Evolutionary conservation across 108 stramenopile genomes (phyloP), one percentile per base, ranked within the genome.

Genomic region (Asterionellopsis glacialis): DNA sequence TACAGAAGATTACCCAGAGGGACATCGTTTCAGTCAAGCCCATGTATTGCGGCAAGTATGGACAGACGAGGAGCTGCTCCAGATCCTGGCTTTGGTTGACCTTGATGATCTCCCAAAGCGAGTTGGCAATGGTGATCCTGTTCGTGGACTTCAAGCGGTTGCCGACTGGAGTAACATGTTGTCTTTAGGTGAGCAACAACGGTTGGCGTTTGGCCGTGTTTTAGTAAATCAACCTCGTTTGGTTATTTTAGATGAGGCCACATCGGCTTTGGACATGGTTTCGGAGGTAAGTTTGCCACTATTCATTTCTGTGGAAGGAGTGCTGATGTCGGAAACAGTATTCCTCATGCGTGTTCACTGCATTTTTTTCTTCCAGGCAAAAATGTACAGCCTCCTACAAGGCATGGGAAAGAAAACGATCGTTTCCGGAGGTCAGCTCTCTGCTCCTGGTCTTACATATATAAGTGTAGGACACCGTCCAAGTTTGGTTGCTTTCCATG

Each of bases 401-500:
- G 65, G 84, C 26, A 82, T 85, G 82, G 84, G 81, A 42, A 73
- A 65, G 33, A 82, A 80, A 28, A 41, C 51, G 14, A 12, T 82
- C 2, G 13, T 53, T 13, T 52, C 72, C 26, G 64, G 66, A 24
- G 59, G 61, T 18, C 58, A 65, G 19, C 41, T 86, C 33, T 82
- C 88, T 19, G 62, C 67, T 28, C 75, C 83, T 22, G 88, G 90
- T 21, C 51, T 93, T 28, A 90, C 88, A 14, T 93, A 80, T 51
- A 78, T 98, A 1, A 91, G 90, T 65, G 97, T 98, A 4, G 97
- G 97, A 24, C 97, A 97, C 69, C 75, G 97, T 18, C 96, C 96
- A 14, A 88, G 81, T 57, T 74, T 98, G 28, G 53, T 93, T 23
- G 70, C 68, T 3, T 97, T 75, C 65, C 97, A 98, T 61, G 88